phyloP scores from a whole-genome alignment of 163 green algal genomes.

The Botryococcus braunii region DNA sequence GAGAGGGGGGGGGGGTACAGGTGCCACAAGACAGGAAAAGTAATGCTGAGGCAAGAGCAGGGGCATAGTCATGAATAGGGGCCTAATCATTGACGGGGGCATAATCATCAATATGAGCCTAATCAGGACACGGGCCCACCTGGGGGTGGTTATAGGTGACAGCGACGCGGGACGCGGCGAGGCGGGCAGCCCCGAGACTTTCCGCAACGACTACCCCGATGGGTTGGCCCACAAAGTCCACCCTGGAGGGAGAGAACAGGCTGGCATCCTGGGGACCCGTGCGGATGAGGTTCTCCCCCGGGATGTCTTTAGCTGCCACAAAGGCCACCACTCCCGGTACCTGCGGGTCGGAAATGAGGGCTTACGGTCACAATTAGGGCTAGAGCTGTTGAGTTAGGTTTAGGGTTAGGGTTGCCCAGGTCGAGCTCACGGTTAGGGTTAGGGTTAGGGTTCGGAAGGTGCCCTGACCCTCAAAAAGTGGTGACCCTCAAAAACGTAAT shows the following conservation, averaged over 20 bases:
- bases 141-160: slow-evolving; percentile 22
- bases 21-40: not conserved
- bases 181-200: slow-evolving; percentile 16
- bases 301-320: slow-evolving; percentile 34
- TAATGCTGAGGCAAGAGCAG: slow-evolving; percentile 2
- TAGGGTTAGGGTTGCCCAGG: too few species aligned
- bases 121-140: too few species aligned
- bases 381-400: too few species aligned
- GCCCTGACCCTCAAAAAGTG: too few species aligned
- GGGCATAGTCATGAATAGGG: not conserved
- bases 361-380: not conserved
- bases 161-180: slow-evolving; percentile 22
- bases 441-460: too few species aligned
- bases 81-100: not conserved
- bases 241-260: slow-evolving; percentile 23
- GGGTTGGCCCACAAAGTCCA: slow-evolving; percentile 37
- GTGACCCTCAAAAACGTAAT: too few species aligned
- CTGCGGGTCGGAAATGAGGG: slow-evolving; percentile 3
- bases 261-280: slow-evolving; percentile 8
- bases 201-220: slow-evolving; percentile 40
- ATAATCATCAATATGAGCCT: too few species aligned
- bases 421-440: too few species aligned
- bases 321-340: slow-evolving; percentile 38
- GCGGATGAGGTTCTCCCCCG: slow-evolving; percentile 21
- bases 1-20: too few species aligned